Evolutionary conservation across 805 yeast genomes (phyloP).

Genomic region (Blastobotrys americana): DNA sequence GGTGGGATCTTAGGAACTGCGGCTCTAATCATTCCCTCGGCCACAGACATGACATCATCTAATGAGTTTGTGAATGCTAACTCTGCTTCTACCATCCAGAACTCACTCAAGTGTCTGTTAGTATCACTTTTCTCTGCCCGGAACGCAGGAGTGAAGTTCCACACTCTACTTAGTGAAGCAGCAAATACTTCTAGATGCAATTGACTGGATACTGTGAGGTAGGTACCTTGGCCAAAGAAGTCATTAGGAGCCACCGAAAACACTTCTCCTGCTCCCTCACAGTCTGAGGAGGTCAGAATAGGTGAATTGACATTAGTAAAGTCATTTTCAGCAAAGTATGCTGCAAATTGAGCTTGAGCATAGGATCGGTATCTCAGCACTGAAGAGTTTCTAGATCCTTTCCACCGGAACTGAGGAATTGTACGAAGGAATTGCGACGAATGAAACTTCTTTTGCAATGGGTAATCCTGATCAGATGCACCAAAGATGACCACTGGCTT

Average conservation of each 20-base stretch:
- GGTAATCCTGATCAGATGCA: conserved; percentile 54
- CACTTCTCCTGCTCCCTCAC: conserved; percentile 97
- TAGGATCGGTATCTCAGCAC: conserved; percentile 66
- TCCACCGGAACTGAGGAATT: conserved; percentile 71
- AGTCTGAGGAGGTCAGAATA: conserved; percentile 77
- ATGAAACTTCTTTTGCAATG: conserved; percentile 76
- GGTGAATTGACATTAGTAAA: conserved; percentile 82
- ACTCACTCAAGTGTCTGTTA: conserved; percentile 83
- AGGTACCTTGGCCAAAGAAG: conserved; percentile 49
- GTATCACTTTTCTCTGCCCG: conserved; percentile 92
- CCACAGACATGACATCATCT: conserved; percentile 52
- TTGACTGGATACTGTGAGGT: conserved; percentile 85
- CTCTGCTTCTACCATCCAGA: conserved; percentile 98
- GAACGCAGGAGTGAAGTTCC: conserved; percentile 88
- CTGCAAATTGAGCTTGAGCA: conserved; percentile 46
- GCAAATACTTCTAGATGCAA: conserved; percentile 79
- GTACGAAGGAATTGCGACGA: conserved; percentile 59
- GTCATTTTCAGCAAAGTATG: conserved; percentile 46
- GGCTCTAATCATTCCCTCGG: conserved; percentile 61
- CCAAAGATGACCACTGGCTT: conserved; percentile 47
- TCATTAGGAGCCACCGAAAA: conserved; percentile 49
- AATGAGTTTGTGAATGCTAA: conserved; percentile 53
- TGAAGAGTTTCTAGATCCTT: conserved; percentile 57
- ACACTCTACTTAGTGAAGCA: conserved; percentile 67
- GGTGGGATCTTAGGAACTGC: conserved; percentile 31